Evolutionary conservation across 148 eudicot genomes (phyloP).

Genomic region (Silene conica): DNA sequence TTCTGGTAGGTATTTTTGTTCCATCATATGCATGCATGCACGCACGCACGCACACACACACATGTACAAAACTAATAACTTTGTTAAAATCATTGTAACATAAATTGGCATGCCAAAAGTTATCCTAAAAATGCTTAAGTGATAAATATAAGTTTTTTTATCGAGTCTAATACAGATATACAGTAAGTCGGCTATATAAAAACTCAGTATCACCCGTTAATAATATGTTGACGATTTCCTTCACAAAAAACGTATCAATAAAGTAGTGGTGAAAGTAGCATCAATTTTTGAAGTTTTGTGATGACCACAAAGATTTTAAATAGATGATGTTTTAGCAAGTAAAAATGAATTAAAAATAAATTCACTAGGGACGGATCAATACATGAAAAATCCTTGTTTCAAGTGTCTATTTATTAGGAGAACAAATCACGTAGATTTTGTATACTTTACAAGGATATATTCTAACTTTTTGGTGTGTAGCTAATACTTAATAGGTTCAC

Average conservation of each 20-base stretch:
- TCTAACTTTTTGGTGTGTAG: neutral
- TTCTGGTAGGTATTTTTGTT: slow-evolving; percentile 53
- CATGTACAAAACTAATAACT: slow-evolving; percentile 2
- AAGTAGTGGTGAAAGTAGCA: neutral
- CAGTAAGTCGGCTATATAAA: too few species aligned
- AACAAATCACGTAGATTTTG: neutral
- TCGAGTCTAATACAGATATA: too few species aligned
- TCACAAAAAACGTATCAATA: neutral
- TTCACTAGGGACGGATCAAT: too few species aligned
- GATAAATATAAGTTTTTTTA: too few species aligned
- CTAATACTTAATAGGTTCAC: neutral
- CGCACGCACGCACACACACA: slow-evolving; percentile 15
- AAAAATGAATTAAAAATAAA: too few species aligned
- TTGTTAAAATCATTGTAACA: too few species aligned
- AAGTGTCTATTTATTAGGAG: neutral
- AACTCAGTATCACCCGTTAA: neutral
- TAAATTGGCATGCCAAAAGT: too few species aligned
- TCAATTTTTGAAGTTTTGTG: too few species aligned
- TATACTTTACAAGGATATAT: neutral
- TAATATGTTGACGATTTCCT: neutral
- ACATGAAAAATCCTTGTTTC: too few species aligned
- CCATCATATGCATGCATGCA: slow-evolving; percentile 24
- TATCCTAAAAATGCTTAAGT: too few species aligned
- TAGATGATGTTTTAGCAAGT: too few species aligned
- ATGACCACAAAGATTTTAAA: too few species aligned